A percentile compares a stretch with the other conserved stretches of the same genome.
phyloP scores from a whole-genome alignment of 768 basidiomycete genomes.

The Pisolithus marmoratus region DNA sequence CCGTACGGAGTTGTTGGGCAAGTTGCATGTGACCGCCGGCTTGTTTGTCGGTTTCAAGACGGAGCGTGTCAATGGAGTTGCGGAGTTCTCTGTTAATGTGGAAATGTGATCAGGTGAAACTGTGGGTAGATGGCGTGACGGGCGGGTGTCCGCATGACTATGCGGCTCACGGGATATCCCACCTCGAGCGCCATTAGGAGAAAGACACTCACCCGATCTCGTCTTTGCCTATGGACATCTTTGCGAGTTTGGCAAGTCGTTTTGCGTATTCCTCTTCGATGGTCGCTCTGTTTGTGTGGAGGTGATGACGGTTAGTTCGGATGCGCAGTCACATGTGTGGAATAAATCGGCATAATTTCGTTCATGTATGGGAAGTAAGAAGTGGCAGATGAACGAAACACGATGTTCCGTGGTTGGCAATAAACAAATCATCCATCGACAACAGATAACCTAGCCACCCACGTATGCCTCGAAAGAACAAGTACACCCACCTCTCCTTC shows the following conservation, averaged over 20 bases:
- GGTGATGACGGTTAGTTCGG: too few species aligned
- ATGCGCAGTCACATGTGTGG: too few species aligned
- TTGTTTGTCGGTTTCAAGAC: constrained; percentile 80
- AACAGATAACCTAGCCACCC: too few species aligned
- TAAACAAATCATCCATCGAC: too few species aligned
- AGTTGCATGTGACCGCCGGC: constrained; percentile 67
- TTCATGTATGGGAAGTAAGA: background rate
- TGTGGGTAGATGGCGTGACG: background rate
- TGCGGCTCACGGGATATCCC: background rate
- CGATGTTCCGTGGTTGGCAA: background rate
- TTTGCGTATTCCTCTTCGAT: constrained; percentile 98
- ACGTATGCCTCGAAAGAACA: background rate
- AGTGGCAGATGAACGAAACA: background rate
- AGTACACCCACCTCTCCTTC: constrained; percentile 80
- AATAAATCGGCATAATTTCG: background rate
- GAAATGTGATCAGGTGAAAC: constrained; percentile 13
- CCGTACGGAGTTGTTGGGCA: constrained; percentile 66
- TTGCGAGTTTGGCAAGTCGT: constrained; percentile 72
- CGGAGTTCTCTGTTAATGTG: constrained; percentile 66
- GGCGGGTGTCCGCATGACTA: background rate
- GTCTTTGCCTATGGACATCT: constrained; percentile 71
- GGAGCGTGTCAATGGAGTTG: constrained; percentile 72
- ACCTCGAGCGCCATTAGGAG: background rate
- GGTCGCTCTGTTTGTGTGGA: constrained; percentile 46
- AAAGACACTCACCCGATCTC: constrained; percentile 78